A percentile compares a stretch with the other conserved stretches of the same genome.
Evolutionary conservation across 129 eudicot species (phyloP).

Genomic region (Tagetes patula): DNA sequence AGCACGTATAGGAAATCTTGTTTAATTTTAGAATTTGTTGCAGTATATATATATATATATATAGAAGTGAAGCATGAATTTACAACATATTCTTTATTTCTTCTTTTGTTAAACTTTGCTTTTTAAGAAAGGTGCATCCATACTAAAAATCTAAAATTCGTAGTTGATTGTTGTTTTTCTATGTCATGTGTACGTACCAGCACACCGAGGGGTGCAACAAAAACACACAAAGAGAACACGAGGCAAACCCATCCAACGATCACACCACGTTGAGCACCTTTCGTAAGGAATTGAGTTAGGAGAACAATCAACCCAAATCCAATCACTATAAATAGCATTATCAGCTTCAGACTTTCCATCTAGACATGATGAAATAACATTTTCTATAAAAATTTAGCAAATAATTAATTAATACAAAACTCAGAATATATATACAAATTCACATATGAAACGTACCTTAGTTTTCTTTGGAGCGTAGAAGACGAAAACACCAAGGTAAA

Average conservation of each 20-base stretch:
- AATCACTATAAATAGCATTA: slow-evolving; percentile 41
- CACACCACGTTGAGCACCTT: slow-evolving; percentile 41
- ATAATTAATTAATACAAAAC: not conserved
- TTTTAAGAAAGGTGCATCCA: not conserved
- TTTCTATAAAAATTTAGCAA: not conserved
- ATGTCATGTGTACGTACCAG: slow-evolving; percentile 45
- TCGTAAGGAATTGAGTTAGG: slow-evolving; percentile 49
- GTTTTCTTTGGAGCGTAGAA: slow-evolving; percentile 60
- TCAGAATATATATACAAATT: not conserved
- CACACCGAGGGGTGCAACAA: slow-evolving; percentile 81
- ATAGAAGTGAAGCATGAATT: no score
- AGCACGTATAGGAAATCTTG: no score
- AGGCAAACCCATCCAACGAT: slow-evolving; percentile 96
- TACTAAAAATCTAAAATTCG: not conserved
- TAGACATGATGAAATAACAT: slow-evolving; percentile 26
- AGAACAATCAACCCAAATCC: slow-evolving; percentile 70
- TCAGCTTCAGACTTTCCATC: slow-evolving; percentile 58
- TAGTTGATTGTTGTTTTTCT: not conserved
- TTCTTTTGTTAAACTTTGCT: not conserved
- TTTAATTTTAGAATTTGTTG: no score
- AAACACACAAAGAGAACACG: slow-evolving; percentile 67
- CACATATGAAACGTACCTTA: slow-evolving; percentile 34
- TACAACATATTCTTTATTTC: no score
- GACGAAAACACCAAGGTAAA: slow-evolving; percentile 61
- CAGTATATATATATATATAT: no score